Conservation (phyloP, 495 filamentous ascomycete genomes). For the Paragyromitra xinjiangensis region DNA sequence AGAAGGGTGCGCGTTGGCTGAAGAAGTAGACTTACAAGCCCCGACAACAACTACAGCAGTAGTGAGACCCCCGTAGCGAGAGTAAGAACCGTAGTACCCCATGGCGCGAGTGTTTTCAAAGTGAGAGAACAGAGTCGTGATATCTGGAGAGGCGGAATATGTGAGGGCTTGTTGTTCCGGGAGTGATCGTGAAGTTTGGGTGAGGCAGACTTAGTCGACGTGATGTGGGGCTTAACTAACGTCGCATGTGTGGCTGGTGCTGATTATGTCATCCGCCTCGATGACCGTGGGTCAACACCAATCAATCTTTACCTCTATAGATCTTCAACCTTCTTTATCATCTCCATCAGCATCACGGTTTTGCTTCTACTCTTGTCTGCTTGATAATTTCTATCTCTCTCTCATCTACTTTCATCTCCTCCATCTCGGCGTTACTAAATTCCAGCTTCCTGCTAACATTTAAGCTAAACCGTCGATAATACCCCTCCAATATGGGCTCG, state of each 20-base stretch:
- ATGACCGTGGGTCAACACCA: slow-evolving; percentile 21
- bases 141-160: slow-evolving; percentile 17
- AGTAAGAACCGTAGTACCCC: slow-evolving; percentile 53
- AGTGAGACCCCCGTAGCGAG: slow-evolving; percentile 71
- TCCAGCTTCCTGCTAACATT: not conserved
- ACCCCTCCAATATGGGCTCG: slow-evolving; percentile 77
- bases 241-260: slow-evolving; percentile 30
- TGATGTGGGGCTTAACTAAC: slow-evolving; percentile 4
- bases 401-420: slow-evolving; percentile 1
- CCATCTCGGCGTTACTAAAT: slow-evolving; percentile 8
- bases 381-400: not conserved
- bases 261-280: slow-evolving; percentile 41
- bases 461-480: slow-evolving; percentile 16
- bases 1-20: not conserved
- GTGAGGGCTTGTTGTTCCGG: slow-evolving; percentile 38
- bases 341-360: slow-evolving; percentile 35
- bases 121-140: slow-evolving; percentile 6
- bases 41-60: slow-evolving; percentile 82
- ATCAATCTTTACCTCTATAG: not conserved
- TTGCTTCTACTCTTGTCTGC: slow-evolving; percentile 11
- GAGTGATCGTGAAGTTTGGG: slow-evolving; percentile 29
- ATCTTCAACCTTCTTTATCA: slow-evolving; percentile 20
- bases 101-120: slow-evolving; percentile 31
- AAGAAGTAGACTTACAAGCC: slow-evolving; percentile 70
- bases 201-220: slow-evolving; percentile 28